These are phyloP conservation scores for Plasmodium blacklocki DNA, from an alignment of 169 alveolate genomes.

Conservation along the genomic window DNA sequence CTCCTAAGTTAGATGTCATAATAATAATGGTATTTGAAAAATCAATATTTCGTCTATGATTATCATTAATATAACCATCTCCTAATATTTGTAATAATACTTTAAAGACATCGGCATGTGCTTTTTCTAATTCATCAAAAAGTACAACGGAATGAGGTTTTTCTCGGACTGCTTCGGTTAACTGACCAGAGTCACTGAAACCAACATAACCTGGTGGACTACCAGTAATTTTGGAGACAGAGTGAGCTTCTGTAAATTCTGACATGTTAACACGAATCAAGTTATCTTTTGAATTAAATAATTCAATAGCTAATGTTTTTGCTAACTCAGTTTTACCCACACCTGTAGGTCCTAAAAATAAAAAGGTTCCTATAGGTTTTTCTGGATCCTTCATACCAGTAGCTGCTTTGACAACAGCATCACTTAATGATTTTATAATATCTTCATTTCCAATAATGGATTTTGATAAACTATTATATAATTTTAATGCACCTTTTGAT, in stretches of 20 bases:
- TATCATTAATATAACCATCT: slow-evolving; percentile 75
- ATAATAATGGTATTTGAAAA: slow-evolving; percentile 84
- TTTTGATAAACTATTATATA: slow-evolving; percentile 80
- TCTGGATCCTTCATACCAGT: slow-evolving; percentile 76
- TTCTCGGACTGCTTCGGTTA: slow-evolving; percentile 83
- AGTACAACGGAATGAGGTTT: slow-evolving; percentile 78
- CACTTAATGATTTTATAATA: slow-evolving; percentile 80
- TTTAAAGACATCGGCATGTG: slow-evolving; percentile 76
- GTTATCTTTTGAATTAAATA: slow-evolving; percentile 61
- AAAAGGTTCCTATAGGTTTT: slow-evolving; percentile 78
- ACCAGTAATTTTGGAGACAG: slow-evolving; percentile 82
- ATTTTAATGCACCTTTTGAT: slow-evolving; percentile 77
- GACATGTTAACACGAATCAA: slow-evolving; percentile 79
- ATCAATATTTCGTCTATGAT: slow-evolving; percentile 86
- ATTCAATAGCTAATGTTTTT: slow-evolving; percentile 72
- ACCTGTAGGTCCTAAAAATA: slow-evolving; percentile 81
- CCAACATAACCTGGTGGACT: slow-evolving; percentile 89
- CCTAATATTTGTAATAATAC: slow-evolving; percentile 74
- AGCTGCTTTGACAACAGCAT: slow-evolving; percentile 79
- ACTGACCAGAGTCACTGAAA: slow-evolving; percentile 85
- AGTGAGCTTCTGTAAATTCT: slow-evolving; percentile 83
- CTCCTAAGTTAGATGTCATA: slow-evolving; percentile 87
- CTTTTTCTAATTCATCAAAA: slow-evolving; percentile 76
- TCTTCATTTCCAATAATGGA: slow-evolving; percentile 85
- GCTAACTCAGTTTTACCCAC: slow-evolving; percentile 79